Evolutionary conservation across 2,329 filamentous ascomycete species (phyloP).

Genomic region (Ophiostoma sp.): DNA sequence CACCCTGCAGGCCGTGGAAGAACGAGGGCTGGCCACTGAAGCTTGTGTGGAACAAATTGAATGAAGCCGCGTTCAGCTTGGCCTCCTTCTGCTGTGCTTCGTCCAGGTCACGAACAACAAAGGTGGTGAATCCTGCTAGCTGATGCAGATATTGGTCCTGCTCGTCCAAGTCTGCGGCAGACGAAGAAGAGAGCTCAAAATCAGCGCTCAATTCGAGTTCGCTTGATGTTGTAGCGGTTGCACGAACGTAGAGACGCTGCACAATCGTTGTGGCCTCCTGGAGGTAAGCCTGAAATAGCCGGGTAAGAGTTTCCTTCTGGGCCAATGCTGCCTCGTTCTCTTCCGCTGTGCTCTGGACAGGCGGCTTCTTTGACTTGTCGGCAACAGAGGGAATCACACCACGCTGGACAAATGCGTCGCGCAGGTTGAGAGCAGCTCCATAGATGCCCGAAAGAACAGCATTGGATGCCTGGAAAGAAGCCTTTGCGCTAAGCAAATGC

Average conservation of each 20-base stretch:
- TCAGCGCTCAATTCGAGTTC: constrained; percentile 23
- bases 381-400: constrained; percentile 22
- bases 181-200: constrained; percentile 23
- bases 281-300: constrained; percentile 34
- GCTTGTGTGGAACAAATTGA: constrained; percentile 28
- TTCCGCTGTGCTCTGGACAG: not conserved
- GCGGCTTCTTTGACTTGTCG: constrained; percentile 12
- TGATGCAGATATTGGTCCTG: constrained; percentile 28
- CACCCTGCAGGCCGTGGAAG: constrained; percentile 25
- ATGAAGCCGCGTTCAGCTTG: constrained; percentile 28
- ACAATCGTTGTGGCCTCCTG: constrained; percentile 37
- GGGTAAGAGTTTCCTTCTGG: not conserved
- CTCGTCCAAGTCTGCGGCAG: not conserved
- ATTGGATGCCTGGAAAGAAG: constrained; percentile 35
- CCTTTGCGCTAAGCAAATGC: constrained; percentile 34
- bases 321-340: not conserved
- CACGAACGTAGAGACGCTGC: constrained; percentile 39
- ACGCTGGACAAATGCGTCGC: constrained; percentile 35
- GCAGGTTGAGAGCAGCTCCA: constrained; percentile 31
- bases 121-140: constrained; percentile 31
- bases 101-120: constrained; percentile 30
- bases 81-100: constrained; percentile 30
- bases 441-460: constrained; percentile 37
- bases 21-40: constrained; percentile 11
- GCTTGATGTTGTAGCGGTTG: constrained; percentile 28